These are phyloP conservation scores for Boletus subcaerulescens DNA, from an alignment of 768 basidiomycete species.

Conservation along the genomic window DNA sequence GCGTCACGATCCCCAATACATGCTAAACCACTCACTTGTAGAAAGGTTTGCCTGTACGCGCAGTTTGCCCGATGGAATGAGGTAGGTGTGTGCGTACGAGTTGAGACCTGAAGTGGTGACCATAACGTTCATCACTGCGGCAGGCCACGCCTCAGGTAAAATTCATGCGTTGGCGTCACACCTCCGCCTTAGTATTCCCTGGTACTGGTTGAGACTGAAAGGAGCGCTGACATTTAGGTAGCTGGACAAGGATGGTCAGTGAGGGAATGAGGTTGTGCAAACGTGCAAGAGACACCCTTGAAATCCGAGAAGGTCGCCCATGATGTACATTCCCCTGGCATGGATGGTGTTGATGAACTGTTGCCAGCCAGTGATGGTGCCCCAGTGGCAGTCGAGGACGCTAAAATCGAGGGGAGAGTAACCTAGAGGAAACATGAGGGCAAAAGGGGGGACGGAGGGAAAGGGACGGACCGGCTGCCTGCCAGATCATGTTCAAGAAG, in stretches of 20 bases:
- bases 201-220: constrained; percentile 73
- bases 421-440: constrained; percentile 37
- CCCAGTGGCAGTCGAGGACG: constrained; percentile 91
- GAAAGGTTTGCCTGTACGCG: too few species aligned
- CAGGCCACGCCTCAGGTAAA: too few species aligned
- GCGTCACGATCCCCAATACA: too few species aligned
- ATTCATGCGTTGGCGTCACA: too few species aligned
- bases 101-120: too few species aligned
- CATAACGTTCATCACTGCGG: too few species aligned
- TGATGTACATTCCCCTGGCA: constrained; percentile 82
- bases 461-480: constrained; percentile 78
- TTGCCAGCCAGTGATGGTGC: constrained; percentile 78
- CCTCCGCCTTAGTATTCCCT: constrained; percentile 19
- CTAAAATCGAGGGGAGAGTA: constrained; percentile 93
- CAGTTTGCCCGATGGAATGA: too few species aligned
- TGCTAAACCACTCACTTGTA: too few species aligned
- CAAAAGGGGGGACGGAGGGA: neutral
- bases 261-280: constrained; percentile 8
- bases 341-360: constrained; percentile 74
- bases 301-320: constrained; percentile 86
- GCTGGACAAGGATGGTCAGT: constrained; percentile 37
- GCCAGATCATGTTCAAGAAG: constrained; percentile 96
- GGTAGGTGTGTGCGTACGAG: too few species aligned
- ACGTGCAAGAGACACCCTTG: constrained; percentile 50
- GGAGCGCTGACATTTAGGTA: constrained; percentile 74